Conservation (phyloP, 345 rosid genomes). For the Corchorus capsularis region DNA sequence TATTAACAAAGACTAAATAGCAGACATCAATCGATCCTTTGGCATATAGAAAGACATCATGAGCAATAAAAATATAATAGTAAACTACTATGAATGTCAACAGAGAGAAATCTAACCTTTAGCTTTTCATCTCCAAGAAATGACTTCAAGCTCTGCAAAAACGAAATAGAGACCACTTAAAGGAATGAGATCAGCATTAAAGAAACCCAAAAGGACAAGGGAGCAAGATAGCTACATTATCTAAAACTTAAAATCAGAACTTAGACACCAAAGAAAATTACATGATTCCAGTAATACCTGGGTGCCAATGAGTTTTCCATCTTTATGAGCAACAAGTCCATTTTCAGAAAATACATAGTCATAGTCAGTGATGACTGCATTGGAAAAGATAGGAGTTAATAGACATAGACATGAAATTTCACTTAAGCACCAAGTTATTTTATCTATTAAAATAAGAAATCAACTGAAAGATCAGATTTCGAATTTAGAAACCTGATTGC, state of each 20-base stretch:
- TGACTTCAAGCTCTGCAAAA: conserved; percentile 81
- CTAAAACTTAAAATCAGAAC: not conserved
- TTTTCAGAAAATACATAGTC: conserved; percentile 96
- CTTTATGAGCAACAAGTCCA: conserved; percentile 95
- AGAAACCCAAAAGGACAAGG: conserved; percentile 21
- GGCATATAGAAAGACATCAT: not conserved
- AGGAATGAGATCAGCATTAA: not conserved
- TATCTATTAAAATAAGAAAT: not conserved
- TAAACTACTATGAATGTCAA: not conserved
- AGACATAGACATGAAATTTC: not conserved
- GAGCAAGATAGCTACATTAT: not conserved
- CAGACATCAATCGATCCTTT: not conserved
- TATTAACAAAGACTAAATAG: conserved; percentile 16
- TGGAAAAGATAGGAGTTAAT: not conserved
- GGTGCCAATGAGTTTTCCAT: conserved; percentile 76
- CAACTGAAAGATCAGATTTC: not conserved
- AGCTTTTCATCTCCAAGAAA: conserved; percentile 84
- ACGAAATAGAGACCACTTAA: conserved; percentile 15
- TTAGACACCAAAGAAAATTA: not conserved
- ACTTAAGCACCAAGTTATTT: not conserved
- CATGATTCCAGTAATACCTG: conserved; percentile 51
- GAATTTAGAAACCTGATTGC: conserved; percentile 49
- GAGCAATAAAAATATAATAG: not conserved
- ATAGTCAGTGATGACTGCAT: conserved; percentile 80
- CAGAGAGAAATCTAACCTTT: conserved; percentile 49